phyloP scores from a whole-genome alignment of 345 rosid species.

The Camelina laxa region DNA sequence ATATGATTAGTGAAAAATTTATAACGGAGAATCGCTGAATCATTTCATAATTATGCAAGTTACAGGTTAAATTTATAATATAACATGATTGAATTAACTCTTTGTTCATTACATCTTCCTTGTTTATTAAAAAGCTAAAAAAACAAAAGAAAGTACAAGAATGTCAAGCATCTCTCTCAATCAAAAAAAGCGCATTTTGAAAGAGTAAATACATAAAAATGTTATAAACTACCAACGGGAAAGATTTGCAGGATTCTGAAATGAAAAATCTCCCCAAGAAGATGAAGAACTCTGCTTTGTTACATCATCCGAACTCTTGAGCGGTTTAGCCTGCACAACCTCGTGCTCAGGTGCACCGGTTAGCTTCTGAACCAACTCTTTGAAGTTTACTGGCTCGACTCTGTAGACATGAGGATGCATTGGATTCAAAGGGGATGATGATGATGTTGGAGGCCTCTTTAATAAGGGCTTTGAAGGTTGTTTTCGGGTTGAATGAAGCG shows the following conservation, averaged over 20 bases:
- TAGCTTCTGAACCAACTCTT: constrained; percentile 84
- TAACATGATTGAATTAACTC: not conserved
- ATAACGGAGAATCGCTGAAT: no score
- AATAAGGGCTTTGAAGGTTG: constrained; percentile 57
- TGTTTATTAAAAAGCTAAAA: constrained; percentile 5
- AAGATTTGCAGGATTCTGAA: constrained; percentile 22
- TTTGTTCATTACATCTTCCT: not conserved
- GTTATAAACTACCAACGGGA: constrained; percentile 25
- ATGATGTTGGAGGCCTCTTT: constrained; percentile 65
- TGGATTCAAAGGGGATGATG: constrained; percentile 56
- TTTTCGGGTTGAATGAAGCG: constrained; percentile 66
- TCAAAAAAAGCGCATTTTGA: not conserved
- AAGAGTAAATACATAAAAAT: constrained; percentile 8
- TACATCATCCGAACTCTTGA: constrained; percentile 5
- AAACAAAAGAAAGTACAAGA: not conserved
- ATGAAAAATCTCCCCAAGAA: constrained; percentile 40
- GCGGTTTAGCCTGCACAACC: constrained; percentile 29
- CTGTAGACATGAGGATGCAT: constrained; percentile 70
- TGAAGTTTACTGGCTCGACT: constrained; percentile 77
- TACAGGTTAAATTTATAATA: not conserved
- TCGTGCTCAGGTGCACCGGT: constrained; percentile 57
- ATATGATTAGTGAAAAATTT: no score
- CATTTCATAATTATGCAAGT: not conserved
- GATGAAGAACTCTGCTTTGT: constrained; percentile 32
- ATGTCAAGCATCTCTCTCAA: not conserved